Evolutionary conservation across 2,329 filamentous ascomycete species (phyloP), one percentile per base, ranked within the genome.

Genomic region (Trichoderma citrinoviride): DNA sequence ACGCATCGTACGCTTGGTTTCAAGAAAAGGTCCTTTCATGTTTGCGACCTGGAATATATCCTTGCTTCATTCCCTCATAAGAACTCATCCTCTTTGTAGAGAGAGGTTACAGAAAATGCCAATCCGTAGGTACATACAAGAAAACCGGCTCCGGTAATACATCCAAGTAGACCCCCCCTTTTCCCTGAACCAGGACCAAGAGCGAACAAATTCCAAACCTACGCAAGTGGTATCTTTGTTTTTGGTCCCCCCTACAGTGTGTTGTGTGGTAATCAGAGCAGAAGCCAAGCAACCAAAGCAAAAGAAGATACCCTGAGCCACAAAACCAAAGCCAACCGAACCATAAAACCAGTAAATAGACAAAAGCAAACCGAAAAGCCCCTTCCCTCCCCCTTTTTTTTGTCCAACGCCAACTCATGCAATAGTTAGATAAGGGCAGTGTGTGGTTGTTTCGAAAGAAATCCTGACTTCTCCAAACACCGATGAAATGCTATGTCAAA

Each of bases 351-450:
- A 37, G 33, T 37, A 37, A 12, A 37, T 37, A 41, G 17, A 46
- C 17, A 21, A 61, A 61, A 61, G 14, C 27, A 52, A 46, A 37
- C 27, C 40, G 8, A n/a, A 37, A n/a, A n/a, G n/a, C n/a, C n/a
- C n/a, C 10, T 10, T 10, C 29, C 7, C 33, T 12, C 12, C 12
- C 33, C 33, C 33, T 25, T 37, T 23, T 17, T 21, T 19, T 21
- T 54, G 49, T 33, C 62, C 54, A 65, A 65, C 62, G 62, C 62
- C 62, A 33, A 61, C 50, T 43, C 49, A 65, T 65, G 65, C 56
- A 64, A 64, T 43, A 27, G 8, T 5, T 33, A 14, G 10, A 14
- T 50, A n/a, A 19, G 17, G 8, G 8, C 17, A 19, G 19, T 17
- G 29, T n/a, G 33, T 47, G 23, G 40, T 14, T 55, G 21, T 63